phyloP scores from a whole-genome alignment of 2,329 filamentous ascomycete species.

The Penicillium aurantiogriseum region DNA sequence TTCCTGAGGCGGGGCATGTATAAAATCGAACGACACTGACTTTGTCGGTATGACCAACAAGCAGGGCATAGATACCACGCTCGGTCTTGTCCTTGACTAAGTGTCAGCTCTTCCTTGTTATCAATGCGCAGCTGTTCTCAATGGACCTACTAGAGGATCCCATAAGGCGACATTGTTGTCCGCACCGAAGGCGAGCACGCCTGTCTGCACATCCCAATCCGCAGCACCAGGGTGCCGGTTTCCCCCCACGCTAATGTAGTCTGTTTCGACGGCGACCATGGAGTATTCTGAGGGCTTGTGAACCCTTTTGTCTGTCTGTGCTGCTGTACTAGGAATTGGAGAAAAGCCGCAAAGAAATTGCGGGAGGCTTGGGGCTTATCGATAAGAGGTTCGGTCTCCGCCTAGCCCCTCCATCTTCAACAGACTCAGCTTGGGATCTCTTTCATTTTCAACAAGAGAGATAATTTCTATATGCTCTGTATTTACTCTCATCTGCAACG shows the following conservation, averaged over 20 bases:
- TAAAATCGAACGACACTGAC: slow-evolving; percentile 85
- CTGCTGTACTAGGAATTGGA: slow-evolving; percentile 9
- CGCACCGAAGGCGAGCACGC: slow-evolving; percentile 81
- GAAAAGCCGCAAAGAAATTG: slow-evolving; percentile 25
- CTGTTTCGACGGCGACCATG: slow-evolving; percentile 42
- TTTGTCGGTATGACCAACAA: slow-evolving; percentile 73
- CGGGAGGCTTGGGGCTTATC: slow-evolving; percentile 35
- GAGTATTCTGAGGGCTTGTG: slow-evolving; percentile 12
- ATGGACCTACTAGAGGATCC: slow-evolving; percentile 67
- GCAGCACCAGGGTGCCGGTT: slow-evolving; percentile 88
- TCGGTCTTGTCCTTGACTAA: slow-evolving; percentile 42
- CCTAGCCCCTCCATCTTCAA: slow-evolving; percentile 17
- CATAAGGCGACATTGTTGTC: slow-evolving; percentile 87
- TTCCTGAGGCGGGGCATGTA: slow-evolving; percentile 48
- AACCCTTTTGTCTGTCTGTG: slow-evolving; percentile 1
- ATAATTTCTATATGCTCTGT: not conserved
- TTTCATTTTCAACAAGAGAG: not conserved
- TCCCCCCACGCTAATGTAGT: slow-evolving; percentile 73
- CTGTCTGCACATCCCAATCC: slow-evolving; percentile 73
- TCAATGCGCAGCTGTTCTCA: not conserved
- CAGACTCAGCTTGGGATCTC: slow-evolving; percentile 1
- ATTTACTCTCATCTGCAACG: not conserved
- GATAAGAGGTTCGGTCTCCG: slow-evolving; percentile 33
- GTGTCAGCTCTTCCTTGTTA: slow-evolving; percentile 13
- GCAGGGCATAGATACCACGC: slow-evolving; percentile 63